Percentiles rank a stretch among this genome's conserved stretches.
These are phyloP conservation scores for Axilococcus clingmanii DNA, from an alignment of 139 green algal species.

Conservation along the genomic window DNA sequence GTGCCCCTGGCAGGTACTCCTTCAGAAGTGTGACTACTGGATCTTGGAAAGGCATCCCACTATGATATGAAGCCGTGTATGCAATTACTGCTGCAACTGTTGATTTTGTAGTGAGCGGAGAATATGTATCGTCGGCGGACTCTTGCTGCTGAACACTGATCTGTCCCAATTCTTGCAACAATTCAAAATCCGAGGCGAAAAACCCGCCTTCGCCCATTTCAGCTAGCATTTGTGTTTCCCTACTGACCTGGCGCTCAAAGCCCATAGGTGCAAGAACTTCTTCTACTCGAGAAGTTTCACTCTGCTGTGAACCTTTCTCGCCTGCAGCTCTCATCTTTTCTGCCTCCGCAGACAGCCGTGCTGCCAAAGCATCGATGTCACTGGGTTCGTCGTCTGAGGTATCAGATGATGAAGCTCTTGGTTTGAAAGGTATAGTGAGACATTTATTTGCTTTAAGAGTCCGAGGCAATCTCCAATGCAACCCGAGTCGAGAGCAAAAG, in stretches of 20 bases:
- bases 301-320: background rate
- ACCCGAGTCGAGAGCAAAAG: no score
- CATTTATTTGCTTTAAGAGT: no score
- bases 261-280: constrained; percentile 8
- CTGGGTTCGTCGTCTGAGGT: constrained; percentile 4
- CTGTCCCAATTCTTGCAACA: constrained; percentile 48
- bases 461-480: no score
- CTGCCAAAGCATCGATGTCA: constrained; percentile 40
- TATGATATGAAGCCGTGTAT: constrained; percentile 44
- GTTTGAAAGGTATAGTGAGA: no score
- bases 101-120: constrained; percentile 1
- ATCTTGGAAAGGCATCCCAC: constrained; percentile 46
- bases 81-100: constrained; percentile 48
- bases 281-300: background rate
- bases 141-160: constrained; percentile 44
- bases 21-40: constrained; percentile 46
- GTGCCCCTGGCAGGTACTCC: constrained; percentile 62
- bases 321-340: constrained; percentile 3
- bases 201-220: constrained; percentile 48
- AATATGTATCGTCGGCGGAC: background rate
- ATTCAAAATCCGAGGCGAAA: constrained; percentile 48
- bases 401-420: background rate
- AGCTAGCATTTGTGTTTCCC: constrained; percentile 25
- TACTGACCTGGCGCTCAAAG: constrained; percentile 6
- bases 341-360: constrained; percentile 29